These are phyloP conservation scores for Colletotrichum tanaceti DNA, from an alignment of 2,329 filamentous ascomycete species.

Conservation along the genomic window DNA sequence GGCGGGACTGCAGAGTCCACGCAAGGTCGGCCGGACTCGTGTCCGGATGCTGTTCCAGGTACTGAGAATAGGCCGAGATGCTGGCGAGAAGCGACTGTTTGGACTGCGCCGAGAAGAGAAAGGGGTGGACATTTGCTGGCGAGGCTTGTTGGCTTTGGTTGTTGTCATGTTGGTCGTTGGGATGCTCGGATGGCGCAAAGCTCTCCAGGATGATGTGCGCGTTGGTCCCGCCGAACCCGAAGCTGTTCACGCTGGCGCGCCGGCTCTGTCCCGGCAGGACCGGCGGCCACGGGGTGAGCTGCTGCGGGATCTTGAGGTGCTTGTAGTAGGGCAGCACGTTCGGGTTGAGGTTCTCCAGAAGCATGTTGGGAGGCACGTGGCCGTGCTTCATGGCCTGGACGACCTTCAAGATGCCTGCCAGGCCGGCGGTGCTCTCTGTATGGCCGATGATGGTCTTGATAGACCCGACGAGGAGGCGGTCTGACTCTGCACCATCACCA, in stretches of 20 bases:
- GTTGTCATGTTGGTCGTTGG: neutral
- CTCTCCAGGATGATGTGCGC: constrained; percentile 50
- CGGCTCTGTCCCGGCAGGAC: neutral
- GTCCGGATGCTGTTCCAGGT: constrained; percentile 7
- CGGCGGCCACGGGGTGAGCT: constrained; percentile 40
- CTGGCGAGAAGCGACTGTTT: neutral
- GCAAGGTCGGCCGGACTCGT: neutral
- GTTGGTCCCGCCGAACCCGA: too few relatives aligned
- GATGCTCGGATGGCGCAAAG: neutral
- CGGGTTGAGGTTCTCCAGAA: constrained; percentile 47
- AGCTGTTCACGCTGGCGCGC: constrained; percentile 45
- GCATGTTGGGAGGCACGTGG: constrained; percentile 47
- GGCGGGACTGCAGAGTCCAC: neutral
- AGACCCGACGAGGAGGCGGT: constrained; percentile 45
- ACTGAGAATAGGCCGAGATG: neutral
- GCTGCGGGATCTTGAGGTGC: constrained; percentile 39
- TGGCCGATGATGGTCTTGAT: constrained; percentile 48
- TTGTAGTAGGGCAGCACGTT: constrained; percentile 44
- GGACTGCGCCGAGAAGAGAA: constrained; percentile 18
- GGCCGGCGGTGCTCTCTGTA: constrained; percentile 45
- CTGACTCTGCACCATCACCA: too few relatives aligned
- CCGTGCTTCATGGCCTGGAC: constrained; percentile 42
- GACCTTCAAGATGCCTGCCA: constrained; percentile 46
- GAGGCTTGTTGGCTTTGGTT: too few relatives aligned
- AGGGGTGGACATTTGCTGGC: constrained; percentile 12